phyloP scores from a whole-genome alignment of 345 rosid genomes.

The Salix suchowensis region DNA sequence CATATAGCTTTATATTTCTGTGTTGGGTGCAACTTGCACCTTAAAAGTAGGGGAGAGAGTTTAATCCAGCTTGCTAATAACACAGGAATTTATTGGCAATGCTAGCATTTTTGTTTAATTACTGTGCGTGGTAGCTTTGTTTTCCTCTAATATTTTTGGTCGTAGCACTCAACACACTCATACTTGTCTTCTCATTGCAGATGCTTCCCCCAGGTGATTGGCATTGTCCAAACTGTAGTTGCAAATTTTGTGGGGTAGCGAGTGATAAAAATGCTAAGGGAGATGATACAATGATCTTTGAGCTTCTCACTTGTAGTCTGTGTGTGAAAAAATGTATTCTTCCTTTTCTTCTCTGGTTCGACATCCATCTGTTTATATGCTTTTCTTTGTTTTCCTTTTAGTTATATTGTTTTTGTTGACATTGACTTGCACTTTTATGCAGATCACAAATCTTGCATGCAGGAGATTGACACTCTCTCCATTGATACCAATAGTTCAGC shows the following conservation, averaged over 20 bases:
- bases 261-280: constrained; percentile 32
- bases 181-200: constrained; percentile 15
- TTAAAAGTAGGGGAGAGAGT: background rate
- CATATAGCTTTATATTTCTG: background rate
- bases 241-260: constrained; percentile 25
- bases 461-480: constrained; percentile 38
- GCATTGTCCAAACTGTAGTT: constrained; percentile 33
- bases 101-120: background rate
- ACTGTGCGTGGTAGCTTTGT: background rate
- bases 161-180: background rate
- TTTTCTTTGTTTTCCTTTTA: background rate
- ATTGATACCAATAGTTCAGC: constrained; percentile 33
- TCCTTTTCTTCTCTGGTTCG: constrained; percentile 17
- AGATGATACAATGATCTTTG: constrained; percentile 17
- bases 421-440: constrained; percentile 3
- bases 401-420: background rate
- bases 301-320: constrained; percentile 21
- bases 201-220: constrained; percentile 33
- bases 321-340: constrained; percentile 25
- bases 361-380: constrained; percentile 3
- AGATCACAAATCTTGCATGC: constrained; percentile 29
- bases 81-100: background rate
- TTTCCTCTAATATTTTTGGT: background rate
- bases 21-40: background rate
- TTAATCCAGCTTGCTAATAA: constrained; percentile 8